Base-by-base conservation (phyloP, 306 rosid species). In the Medicago ruthenica region DNA sequence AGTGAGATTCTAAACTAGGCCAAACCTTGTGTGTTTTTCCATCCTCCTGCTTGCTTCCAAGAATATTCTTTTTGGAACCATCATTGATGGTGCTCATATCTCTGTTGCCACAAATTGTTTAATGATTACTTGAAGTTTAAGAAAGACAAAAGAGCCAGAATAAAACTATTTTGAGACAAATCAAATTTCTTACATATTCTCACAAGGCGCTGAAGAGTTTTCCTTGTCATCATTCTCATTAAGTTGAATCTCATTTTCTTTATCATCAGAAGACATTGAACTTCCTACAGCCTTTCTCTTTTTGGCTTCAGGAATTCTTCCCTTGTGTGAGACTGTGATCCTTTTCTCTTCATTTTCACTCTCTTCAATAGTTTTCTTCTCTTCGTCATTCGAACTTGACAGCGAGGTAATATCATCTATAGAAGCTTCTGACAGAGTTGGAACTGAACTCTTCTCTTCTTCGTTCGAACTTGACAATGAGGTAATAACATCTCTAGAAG, bases 161-260 rank as follows among this genome's bases (percentile, higher is more conserved):
- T 3, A 76, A 11, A 8, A 37, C 6, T 18, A 15, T 45, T 22
- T 37, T 15, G 71, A 53, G 64, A 70, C 16, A 60, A 57, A 79
- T 53, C 22, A 50, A 78, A 62, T 68, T 67, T 31, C 70, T 44
- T 50, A 90, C 97, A 92, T 92, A 85, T 90, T 90, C 58, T 75
- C 83, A 76, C 81, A 79, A 51, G 82, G 67, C 16, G 62, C 83
- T 21, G 84, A 76, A 82, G 76, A 62, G 79, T 90, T 90, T 89
- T 90, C 93, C 84, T 85, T 87, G 47, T 84, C 93, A 65, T 86
- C 89, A 17, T 67, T 61, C 55, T 86, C 85, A 44, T 22, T 78
- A 69, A 48, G 50, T 74, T 75, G 76, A 11, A 74, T 76, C 48
- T 60, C 71, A 67, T 86, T 83, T 78, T 81, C 88, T 83, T 83